Percentiles rank a stretch among this genome's conserved stretches.
Evolutionary conservation across 2,329 filamentous ascomycete genomes (phyloP).

Genomic region (Penicillium occitanis): DNA sequence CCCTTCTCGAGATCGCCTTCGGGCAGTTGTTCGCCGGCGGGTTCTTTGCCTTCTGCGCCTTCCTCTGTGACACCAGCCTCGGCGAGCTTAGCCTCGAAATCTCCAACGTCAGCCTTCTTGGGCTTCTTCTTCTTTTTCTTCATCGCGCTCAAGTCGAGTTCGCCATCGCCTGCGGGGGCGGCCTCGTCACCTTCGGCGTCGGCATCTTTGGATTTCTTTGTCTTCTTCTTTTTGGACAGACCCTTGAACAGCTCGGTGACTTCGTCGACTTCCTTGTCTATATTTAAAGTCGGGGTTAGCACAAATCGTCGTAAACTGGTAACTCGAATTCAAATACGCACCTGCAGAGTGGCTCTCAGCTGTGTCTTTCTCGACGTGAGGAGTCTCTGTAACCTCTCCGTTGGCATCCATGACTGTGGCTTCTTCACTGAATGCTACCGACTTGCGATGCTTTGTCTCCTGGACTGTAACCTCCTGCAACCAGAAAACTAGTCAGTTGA

Average conservation of each 20-base stretch:
- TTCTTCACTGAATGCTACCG: conserved; percentile 88
- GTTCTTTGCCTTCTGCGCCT: conserved; percentile 55
- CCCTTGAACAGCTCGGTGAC: conserved; percentile 67
- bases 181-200: conserved; percentile 51
- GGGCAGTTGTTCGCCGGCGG: conserved; percentile 57
- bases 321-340: conserved; percentile 44
- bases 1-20: conserved; percentile 80
- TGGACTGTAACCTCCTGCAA: conserved; percentile 39
- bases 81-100: conserved; percentile 67
- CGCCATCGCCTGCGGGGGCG: conserved; percentile 53
- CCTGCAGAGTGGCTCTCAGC: conserved; percentile 75
- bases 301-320: not conserved
- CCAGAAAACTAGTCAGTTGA: conserved; percentile 22
- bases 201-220: conserved; percentile 55
- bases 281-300: conserved; percentile 24
- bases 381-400: conserved; percentile 75
- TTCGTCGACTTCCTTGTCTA: conserved; percentile 62
- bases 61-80: conserved; percentile 61
- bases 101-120: conserved; percentile 59
- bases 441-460: conserved; percentile 74
- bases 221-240: conserved; percentile 73
- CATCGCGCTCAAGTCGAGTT: conserved; percentile 66
- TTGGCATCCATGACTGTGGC: conserved; percentile 84
- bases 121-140: conserved; percentile 85
- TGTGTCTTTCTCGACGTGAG: conserved; percentile 70